Evolutionary conservation across 1,284 basidiomycete species (phyloP), one percentile per base, ranked within the genome.

Genomic region (Chiua sp.): DNA sequence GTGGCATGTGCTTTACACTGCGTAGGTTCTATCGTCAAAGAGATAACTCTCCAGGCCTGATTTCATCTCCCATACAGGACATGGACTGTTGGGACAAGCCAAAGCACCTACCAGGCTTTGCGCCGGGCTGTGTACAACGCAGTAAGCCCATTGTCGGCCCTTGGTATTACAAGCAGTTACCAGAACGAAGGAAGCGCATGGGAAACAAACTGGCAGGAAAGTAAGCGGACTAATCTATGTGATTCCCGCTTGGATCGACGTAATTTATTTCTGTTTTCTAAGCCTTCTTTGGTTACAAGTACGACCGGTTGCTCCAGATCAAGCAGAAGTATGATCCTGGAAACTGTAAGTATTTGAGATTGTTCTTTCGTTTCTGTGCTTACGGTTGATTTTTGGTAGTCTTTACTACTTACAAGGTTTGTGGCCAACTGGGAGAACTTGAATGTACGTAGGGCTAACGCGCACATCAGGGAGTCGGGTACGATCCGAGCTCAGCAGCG

Each of bases 241-340:
- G n/a, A n/a, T 18, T 3, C 26, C 4, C 16, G 5, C 28, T 3
- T 12, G 13, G 30, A 7, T 26, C 7, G 15, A 47, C 5, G 12
- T 32, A 3, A 46, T 16, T 6, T 1, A 37, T 7, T 7, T 15
- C 7, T 50, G 2, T 2, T 16, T 18, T 20, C 37, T 20, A 22
- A 63, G 56, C 62, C 26, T 63, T 63, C 37, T 63, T 63, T 26
- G 62, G 62, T 3, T 63, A 63, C 61, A 63, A 63, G 44, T 63
- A 63, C 28, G 4, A 15, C n/a, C 12, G 15, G 3, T 16, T 63
- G 5, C 51, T 53, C 2, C 18, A 42, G 23, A 60, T 63, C n/a
- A 63, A 60, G 28, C 53, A 63, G 20, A 51, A 37, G 15, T 63
- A 63, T 20, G 62, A 63, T 33, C 62, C 56, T 3, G 20, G 23